phyloP scores from a whole-genome alignment of 2,329 filamentous ascomycete genomes.

The Pyrenophora teres region DNA sequence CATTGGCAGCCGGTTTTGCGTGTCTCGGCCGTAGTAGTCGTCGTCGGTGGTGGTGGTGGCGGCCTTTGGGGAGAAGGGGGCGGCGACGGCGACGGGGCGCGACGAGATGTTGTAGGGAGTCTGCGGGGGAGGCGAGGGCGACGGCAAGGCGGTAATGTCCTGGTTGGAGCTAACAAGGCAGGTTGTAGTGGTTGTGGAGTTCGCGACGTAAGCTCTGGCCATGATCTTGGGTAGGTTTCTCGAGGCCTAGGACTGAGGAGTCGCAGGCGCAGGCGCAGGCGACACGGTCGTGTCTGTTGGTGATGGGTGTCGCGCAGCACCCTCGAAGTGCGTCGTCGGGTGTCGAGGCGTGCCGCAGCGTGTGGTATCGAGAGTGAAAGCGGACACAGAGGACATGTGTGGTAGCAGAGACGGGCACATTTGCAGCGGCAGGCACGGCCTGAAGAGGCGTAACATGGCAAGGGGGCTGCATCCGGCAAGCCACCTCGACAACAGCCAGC shows the following conservation, averaged over 20 bases:
- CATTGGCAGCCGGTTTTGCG: slow-evolving; percentile 27
- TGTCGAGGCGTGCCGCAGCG: slow-evolving; percentile 8
- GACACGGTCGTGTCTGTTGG: too few species aligned
- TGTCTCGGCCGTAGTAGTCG: slow-evolving; percentile 26
- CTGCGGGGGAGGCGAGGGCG: slow-evolving; percentile 20
- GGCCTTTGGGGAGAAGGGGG: slow-evolving; percentile 20
- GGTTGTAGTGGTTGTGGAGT: slow-evolving; percentile 20
- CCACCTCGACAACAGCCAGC: slow-evolving; percentile 10
- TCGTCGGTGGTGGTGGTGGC: not conserved
- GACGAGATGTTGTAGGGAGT: slow-evolving; percentile 22
- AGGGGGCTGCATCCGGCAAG: slow-evolving; percentile 5
- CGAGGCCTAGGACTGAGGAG: slow-evolving; percentile 12
- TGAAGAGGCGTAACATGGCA: slow-evolving; percentile 12
- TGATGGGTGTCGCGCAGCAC: slow-evolving; percentile 10
- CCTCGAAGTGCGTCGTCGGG: slow-evolving; percentile 6
- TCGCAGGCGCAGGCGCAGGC: not conserved
- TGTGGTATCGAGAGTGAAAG: slow-evolving; percentile 4
- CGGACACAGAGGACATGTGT: slow-evolving; percentile 9
- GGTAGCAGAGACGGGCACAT: not conserved
- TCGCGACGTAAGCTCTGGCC: slow-evolving; percentile 27
- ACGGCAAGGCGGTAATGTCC: slow-evolving; percentile 1
- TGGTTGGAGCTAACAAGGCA: slow-evolving; percentile 17
- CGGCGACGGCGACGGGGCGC: slow-evolving; percentile 23
- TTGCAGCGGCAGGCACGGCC: slow-evolving; percentile 7
- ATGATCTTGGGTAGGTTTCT: slow-evolving; percentile 19